A percentile compares a stretch with the other conserved stretches of the same genome.
These are phyloP conservation scores for Aureobasidium zeae DNA, from an alignment of 2,329 filamentous ascomycete genomes.

Conservation along the genomic window DNA sequence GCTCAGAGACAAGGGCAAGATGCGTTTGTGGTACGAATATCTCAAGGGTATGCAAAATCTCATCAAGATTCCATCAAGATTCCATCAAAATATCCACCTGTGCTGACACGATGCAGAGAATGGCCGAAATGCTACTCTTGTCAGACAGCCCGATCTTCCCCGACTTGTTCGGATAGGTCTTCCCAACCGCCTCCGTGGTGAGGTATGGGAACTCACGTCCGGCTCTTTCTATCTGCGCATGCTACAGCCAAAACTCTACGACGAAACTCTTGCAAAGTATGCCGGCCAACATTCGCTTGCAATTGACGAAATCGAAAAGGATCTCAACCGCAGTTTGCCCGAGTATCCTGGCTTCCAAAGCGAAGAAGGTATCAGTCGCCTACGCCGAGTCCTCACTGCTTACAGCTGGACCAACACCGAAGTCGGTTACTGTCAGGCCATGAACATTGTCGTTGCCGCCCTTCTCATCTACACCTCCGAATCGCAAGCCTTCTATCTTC, in stretches of 20 bases:
- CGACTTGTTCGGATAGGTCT: slow-evolving; percentile 93
- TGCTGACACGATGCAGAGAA: slow-evolving; percentile 53
- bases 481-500: slow-evolving; percentile 84
- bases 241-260: slow-evolving; percentile 73
- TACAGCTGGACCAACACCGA: slow-evolving; percentile 97
- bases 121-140: slow-evolving; percentile 80
- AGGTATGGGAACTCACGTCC: slow-evolving; percentile 92
- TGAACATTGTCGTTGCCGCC: slow-evolving; percentile 99
- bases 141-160: slow-evolving; percentile 94
- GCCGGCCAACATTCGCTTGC: slow-evolving; percentile 82
- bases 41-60: slow-evolving; percentile 42
- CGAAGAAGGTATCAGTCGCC: slow-evolving; percentile 82
- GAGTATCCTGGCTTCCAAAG: slow-evolving; percentile 97
- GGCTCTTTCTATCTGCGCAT: slow-evolving; percentile 83
- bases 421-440: slow-evolving; percentile 96
- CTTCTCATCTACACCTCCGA: slow-evolving; percentile 98
- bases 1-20: slow-evolving; percentile 88
- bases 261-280: slow-evolving; percentile 74
- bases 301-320: slow-evolving; percentile 98
- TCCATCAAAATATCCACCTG: not conserved
- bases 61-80: not conserved
- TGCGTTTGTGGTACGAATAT: slow-evolving; percentile 96
- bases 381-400: slow-evolving; percentile 84
- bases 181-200: slow-evolving; percentile 83
- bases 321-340: slow-evolving; percentile 88